Base-by-base conservation (phyloP, 352 stramenopile species). In the Albugo candida region DNA sequence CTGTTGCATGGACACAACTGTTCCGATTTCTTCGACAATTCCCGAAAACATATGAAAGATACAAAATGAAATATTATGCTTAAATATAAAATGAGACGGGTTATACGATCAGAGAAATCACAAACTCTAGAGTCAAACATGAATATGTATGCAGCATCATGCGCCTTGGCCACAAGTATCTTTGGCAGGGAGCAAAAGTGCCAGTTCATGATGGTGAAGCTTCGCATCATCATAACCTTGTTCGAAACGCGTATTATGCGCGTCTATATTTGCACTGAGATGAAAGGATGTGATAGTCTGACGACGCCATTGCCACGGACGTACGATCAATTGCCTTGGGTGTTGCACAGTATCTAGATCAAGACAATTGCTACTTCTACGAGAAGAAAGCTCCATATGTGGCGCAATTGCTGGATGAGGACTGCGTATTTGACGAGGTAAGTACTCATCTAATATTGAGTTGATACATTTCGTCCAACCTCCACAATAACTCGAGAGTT, bases 11-110 rank as follows among this genome's bases (percentile, higher is more conserved):
- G 72, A 81, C 47, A 96, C 67, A 37, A 98, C 88, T 35, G 67
- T 84, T 48, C 95, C 95, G 63, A 98, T 97, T 76, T 98, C 94
- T 67, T 99, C 93, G 39, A 98, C 81, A 66, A 99, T 99, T 34
- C 95, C 95, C 8, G 91, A 97, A 68, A 99, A 99, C 92, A 99
- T 86, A 13, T 64, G 42, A 8, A 31, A 31, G 24, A 31, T 31
- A 10, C 8, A 3, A 8, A 10, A 31, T 31, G 3, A 31, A 3
- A 31, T 10, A 10, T 31, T 8, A 31, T 8, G 24, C n/a, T n/a
- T 31, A 31, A 8, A 31, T 10, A 31, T 31, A 31, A 31, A 31
- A 8, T 10, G 3, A 31, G 3, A 31, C 24, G 24, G 24, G 24
- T 31, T 31, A 31, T 31, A 31, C 24, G 24, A 10, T 31, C 3